A percentile compares a stretch with the other conserved stretches of the same genome.
Conservation (phyloP, 1,284 basidiomycete genomes). For the Cryptococcus sp. region DNA sequence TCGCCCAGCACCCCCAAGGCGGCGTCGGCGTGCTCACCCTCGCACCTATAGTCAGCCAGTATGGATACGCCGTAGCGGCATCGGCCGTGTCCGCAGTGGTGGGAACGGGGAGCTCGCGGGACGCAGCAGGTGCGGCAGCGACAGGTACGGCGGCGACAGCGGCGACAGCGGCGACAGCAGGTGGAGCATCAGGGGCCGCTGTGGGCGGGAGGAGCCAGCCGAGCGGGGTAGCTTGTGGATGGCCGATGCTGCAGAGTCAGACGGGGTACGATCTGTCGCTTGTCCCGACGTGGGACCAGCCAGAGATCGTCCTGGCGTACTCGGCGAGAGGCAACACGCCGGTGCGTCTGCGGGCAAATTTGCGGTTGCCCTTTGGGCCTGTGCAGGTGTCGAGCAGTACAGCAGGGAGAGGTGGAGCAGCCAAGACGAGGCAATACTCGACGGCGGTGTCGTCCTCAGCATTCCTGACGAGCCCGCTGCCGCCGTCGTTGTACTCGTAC, state of each 20-base stretch:
- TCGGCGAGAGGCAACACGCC: not conserved
- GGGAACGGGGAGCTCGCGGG: not conserved
- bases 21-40: slow-evolving; percentile 6
- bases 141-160: no score
- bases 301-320: slow-evolving; percentile 15
- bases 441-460: slow-evolving; percentile 10
- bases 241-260: no score
- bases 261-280: not conserved
- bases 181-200: no score
- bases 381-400: not conserved
- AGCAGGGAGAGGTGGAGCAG: not conserved
- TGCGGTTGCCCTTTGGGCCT: no score
- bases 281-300: slow-evolving; percentile 17
- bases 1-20: slow-evolving; percentile 11
- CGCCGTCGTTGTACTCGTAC: slow-evolving; percentile 12
- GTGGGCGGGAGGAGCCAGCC: no score
- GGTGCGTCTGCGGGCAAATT: not conserved
- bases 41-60: slow-evolving; percentile 13
- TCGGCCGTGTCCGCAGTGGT: not conserved
- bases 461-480: slow-evolving; percentile 11
- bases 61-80: slow-evolving; percentile 5
- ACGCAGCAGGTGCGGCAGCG: no score
- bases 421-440: slow-evolving; percentile 5
- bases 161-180: no score
- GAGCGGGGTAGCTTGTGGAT: no score